Base-by-base conservation (phyloP, 106 monocot genomes). In the Iris macrosiphon region DNA sequence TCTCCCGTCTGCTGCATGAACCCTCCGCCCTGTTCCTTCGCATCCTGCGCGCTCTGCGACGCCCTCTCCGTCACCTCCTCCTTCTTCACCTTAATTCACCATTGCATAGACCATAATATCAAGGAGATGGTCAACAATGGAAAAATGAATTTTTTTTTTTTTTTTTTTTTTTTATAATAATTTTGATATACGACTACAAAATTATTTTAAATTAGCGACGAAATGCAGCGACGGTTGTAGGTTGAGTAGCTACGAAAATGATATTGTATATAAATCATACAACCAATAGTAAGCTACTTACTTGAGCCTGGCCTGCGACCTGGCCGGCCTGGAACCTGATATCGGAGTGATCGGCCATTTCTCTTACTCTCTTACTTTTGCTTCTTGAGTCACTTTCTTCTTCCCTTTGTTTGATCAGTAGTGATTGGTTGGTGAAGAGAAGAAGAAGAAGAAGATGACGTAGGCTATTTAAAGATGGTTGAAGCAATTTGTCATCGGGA, bases 231-330 rank as follows among this genome's bases (percentile, higher is more conserved):
- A n/a, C n/a, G n/a, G n/a, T n/a, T n/a, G n/a, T n/a, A n/a, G n/a
- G n/a, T n/a, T n/a, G n/a, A n/a, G n/a, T n/a, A n/a, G n/a, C n/a
- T n/a, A n/a, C n/a, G n/a, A n/a, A n/a, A n/a, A n/a, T n/a, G n/a
- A n/a, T n/a, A n/a, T n/a, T n/a, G n/a, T n/a, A n/a, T n/a, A n/a
- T n/a, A n/a, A n/a, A n/a, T n/a, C n/a, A n/a, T n/a, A n/a, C n/a
- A n/a, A n/a, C n/a, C n/a, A n/a, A n/a, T n/a, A n/a, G n/a, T n/a
- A n/a, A n/a, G n/a, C n/a, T 2, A 16, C 0, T 40, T 18, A 72
- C 72, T 64, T 72, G 72, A 42, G 73, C 73, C 12, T 73, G 73
- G 45, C 73, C 73, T 9, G 45, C 60, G 33, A 54, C 60, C 26
- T 73, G 50, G 35, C 73, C 73, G 14, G 60, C 65, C 60, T 66